These are phyloP conservation scores for Thermothelomyces thermophilus DNA, from an alignment of 2,329 filamentous ascomycete species.

Conservation along the genomic window DNA sequence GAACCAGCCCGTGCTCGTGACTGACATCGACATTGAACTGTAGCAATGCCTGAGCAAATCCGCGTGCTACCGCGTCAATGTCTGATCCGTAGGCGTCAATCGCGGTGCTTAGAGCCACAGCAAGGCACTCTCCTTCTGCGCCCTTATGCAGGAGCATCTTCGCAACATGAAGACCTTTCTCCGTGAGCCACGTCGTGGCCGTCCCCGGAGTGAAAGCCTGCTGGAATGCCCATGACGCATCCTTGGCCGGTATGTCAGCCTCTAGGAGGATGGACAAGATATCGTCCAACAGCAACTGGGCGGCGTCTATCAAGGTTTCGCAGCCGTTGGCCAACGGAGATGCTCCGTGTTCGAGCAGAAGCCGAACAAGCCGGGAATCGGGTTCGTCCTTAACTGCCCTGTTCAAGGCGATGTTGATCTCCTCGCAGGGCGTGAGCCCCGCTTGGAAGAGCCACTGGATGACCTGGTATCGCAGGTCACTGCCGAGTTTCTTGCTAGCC, in stretches of 20 bases:
- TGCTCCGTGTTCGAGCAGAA: conserved; percentile 46
- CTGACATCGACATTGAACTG: conserved; percentile 41
- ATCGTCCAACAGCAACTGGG: conserved; percentile 33
- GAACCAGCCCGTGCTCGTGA: conserved; percentile 44
- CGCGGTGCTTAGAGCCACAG: conserved; percentile 39
- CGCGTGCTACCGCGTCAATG: conserved; percentile 35
- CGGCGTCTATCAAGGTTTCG: conserved; percentile 46
- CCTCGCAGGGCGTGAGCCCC: conserved; percentile 41
- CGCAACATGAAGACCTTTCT: conserved; percentile 41
- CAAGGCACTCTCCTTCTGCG: conserved; percentile 40
- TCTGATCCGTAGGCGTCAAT: conserved; percentile 39
- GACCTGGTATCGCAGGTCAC: conserved; percentile 42
- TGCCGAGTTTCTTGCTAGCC: conserved; percentile 45
- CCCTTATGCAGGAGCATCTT: conserved; percentile 44
- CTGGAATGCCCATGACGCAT: conserved; percentile 41
- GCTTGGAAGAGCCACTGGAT: conserved; percentile 46
- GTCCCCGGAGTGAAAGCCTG: conserved; percentile 39
- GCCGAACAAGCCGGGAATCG: conserved; percentile 40
- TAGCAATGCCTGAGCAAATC: conserved; percentile 40
- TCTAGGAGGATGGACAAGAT: conserved; percentile 39
- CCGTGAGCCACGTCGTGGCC: conserved; percentile 40
- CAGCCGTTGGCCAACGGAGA: conserved; percentile 46
- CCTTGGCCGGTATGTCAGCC: conserved; percentile 34
- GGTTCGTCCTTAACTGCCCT: conserved; percentile 47
- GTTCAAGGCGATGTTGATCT: conserved; percentile 44